Base-by-base conservation (phyloP, 2,329 filamentous ascomycete genomes). In the Leptodontidium sp. region DNA sequence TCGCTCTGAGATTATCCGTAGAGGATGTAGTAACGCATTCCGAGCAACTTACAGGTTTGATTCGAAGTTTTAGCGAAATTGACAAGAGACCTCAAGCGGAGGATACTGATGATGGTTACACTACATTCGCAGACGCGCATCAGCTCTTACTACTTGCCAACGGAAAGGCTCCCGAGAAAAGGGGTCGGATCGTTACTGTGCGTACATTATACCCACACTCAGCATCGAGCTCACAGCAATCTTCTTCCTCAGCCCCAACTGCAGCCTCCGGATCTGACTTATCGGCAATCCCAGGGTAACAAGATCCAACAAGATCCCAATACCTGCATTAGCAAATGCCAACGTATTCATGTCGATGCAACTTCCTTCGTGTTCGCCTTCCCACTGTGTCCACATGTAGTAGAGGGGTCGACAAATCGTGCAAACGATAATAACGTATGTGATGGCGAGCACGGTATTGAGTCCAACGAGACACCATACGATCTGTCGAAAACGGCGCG, bases 311-410 rank as follows among this genome's bases (percentile, higher is more conserved):
- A 77, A 76, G 49, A 89, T 87, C 67, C 83, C 84, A 64, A 86
- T 81, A n/a, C 75, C 81, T 0, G 86, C 86, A 43, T 85, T 84
- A 3, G 57, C 47, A 24, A 49, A 66, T 7, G 79, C 82, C 2
- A 87, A 78, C 1, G 78, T 77, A 67, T 85, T 87, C 68, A 84
- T 77, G 67, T 86, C 79, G 21, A 84, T 74, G 69, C 87, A 90
- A 0, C 69, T 77, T 0, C 87, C 87, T 0, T 75, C 5, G 40
- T 82, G 79, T 61, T 82, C 76, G 0, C 81, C 81, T 53, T 85
- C 82, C 85, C 86, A 89, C 17, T 78, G 78, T 0, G 76, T 79
- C 88, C 88, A 90, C 74, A 83, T 85, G 67, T 82, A 84, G 14
- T 75, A 76, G 26, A 89, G 77, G 0, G 87, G 87, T 1, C 72